Evolutionary conservation across 2,329 filamentous ascomycete genomes (phyloP), one percentile per base, ranked within the genome.

Genomic region (Cladosporium sp.): DNA sequence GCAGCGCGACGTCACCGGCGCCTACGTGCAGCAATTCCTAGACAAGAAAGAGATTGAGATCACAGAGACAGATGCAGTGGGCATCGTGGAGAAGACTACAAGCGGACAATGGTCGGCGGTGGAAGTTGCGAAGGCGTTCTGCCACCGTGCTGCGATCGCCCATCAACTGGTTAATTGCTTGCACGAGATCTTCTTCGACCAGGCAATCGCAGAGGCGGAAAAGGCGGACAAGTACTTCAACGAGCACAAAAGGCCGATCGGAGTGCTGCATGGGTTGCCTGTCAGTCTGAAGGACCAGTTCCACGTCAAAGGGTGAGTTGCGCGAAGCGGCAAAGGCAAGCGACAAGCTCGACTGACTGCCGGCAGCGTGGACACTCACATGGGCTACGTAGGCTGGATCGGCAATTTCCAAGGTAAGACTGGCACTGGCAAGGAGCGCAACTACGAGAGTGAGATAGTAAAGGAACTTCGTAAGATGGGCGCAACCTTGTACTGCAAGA

Each of bases 351-450:
- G 76, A 25, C 49, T 52, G 24, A 57, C n/a, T 10, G 6, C 7
- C 19, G 15, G 20, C 40, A 55, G 52, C 10, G 72, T 74, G 49
- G 75, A 77, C 53, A 77, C 74, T 35, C 72, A 72, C 1, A 71
- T 86, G 75, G 84, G 83, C 12, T 87, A 86, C 64, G 75, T 86
- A 22, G 83, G 84, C n/a, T 85, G 83, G 78, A 80, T 87, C n/a
- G 80, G 79, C 6, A 82, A 80, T 0, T 82, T 85, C 61, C 71
- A 86, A 69, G 83, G 81, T 51, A 71, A 77, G 40, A 77, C 78
- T 58, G 76, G 74, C 3, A 80, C 73, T 58, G 78, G 74, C 32
- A 80, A 74, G 65, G 82, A 74, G 72, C 72, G 70, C 68, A 68
- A 76, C 40, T 79, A 78, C 62, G 77, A 88, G 70, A 84, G 81